phyloP scores from a whole-genome alignment of 2,329 filamentous ascomycete species.

The Trichoderma cornu-damae region DNA sequence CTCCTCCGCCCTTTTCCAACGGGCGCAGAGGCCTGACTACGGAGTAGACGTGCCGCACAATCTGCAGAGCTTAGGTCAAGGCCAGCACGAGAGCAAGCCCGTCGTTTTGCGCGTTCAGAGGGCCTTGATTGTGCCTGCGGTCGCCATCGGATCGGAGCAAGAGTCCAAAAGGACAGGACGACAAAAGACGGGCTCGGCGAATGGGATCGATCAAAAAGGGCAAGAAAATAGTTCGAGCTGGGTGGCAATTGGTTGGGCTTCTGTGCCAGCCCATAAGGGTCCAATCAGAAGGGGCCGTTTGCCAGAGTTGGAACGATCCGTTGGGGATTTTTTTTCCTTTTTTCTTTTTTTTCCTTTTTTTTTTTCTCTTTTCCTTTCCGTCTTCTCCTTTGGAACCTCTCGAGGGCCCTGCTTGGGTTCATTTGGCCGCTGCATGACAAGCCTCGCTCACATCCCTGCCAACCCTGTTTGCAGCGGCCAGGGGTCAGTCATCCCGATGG shows the following conservation, averaged over 20 bases:
- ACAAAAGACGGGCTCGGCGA: background rate
- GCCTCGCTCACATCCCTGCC: slow-evolving; percentile 7
- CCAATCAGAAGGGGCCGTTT: background rate
- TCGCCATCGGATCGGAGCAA: background rate
- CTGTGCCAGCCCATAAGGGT: background rate
- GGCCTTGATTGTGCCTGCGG: background rate
- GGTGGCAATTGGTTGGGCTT: background rate
- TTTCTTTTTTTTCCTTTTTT: background rate
- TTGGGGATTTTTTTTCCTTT: background rate
- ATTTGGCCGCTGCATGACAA: slow-evolving; percentile 8
- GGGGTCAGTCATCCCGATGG: background rate
- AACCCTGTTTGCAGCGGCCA: slow-evolving; percentile 4
- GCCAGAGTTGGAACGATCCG: background rate
- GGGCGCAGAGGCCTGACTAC: background rate
- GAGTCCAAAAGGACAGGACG: background rate
- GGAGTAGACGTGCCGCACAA: background rate
- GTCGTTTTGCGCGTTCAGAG: too few relatives aligned
- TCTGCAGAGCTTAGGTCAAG: background rate
- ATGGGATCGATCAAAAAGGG: background rate
- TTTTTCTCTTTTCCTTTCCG: background rate
- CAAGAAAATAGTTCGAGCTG: background rate
- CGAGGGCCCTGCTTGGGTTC: background rate
- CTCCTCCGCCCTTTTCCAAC: background rate
- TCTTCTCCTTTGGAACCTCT: background rate
- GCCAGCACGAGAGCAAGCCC: background rate